These are phyloP conservation scores for Cicer pinnatifidum DNA, from an alignment of 306 rosid species.

Conservation along the genomic window DNA sequence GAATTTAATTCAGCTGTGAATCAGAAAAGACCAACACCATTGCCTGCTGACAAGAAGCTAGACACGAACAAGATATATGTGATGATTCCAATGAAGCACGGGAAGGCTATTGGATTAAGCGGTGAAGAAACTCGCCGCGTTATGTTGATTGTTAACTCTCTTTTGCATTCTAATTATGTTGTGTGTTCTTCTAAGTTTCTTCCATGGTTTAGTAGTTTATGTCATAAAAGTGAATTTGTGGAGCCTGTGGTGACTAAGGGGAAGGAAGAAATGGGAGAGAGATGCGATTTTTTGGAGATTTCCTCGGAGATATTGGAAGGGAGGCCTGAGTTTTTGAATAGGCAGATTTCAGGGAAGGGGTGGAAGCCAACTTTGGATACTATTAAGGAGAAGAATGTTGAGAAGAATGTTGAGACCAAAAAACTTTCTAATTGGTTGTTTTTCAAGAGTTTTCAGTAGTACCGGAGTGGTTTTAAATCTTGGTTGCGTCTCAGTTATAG, in stretches of 20 bases:
- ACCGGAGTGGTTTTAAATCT: too few species aligned
- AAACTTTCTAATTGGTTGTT: constrained; percentile 64
- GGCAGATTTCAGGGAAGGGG: constrained; percentile 70
- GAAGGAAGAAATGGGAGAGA: constrained; percentile 39
- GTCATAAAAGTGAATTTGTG: constrained; percentile 43
- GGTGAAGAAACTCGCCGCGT: constrained; percentile 56
- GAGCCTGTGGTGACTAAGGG: constrained; percentile 27
- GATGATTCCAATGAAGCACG: constrained; percentile 75
- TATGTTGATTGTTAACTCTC: constrained; percentile 52
- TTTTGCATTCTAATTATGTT: constrained; percentile 48
- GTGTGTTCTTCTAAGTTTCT: constrained; percentile 51
- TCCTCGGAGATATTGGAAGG: constrained; percentile 50
- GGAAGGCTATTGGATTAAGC: constrained; percentile 61
- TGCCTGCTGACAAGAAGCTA: constrained; percentile 72
- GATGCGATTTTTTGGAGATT: constrained; percentile 42
- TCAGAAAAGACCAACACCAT: constrained; percentile 60
- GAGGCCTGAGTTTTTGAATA: constrained; percentile 71
- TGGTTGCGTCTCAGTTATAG: too few species aligned
- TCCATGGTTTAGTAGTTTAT: constrained; percentile 61
- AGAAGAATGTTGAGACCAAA: constrained; percentile 52
- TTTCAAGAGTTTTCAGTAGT: constrained; percentile 31
- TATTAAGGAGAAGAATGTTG: constrained; percentile 72
- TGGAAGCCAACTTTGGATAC: constrained; percentile 95
- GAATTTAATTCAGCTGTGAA: constrained; percentile 61
- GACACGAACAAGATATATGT: constrained; percentile 63